phyloP scores from a whole-genome alignment of 306 rosid species.

The Quercus rubra region DNA sequence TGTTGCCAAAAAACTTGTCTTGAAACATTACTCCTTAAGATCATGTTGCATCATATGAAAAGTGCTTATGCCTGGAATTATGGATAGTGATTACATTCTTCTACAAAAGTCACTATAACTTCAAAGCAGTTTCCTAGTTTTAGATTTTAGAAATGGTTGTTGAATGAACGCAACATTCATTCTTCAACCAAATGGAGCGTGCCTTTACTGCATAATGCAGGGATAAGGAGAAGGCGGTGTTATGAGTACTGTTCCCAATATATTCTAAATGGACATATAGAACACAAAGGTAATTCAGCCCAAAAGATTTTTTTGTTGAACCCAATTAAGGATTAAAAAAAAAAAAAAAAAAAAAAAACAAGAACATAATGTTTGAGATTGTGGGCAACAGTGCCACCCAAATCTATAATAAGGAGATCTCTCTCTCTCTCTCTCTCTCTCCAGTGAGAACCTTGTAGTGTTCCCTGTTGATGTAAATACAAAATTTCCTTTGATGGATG shows the following conservation, averaged over 20 bases:
- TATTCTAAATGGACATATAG: too few species aligned
- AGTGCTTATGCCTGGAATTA: background rate
- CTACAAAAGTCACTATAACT: background rate
- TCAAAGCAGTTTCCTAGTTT: background rate
- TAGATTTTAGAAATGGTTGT: background rate
- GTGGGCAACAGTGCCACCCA: background rate
- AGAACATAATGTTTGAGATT: background rate
- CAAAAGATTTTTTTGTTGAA: background rate
- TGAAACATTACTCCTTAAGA: background rate
- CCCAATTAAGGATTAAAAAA: background rate
- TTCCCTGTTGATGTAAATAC: background rate
- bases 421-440: background rate
- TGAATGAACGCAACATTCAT: background rate
- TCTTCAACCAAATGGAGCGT: background rate
- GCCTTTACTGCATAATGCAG: too few species aligned
- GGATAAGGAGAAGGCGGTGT: too few species aligned
- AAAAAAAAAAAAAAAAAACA: background rate
- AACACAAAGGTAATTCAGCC: background rate
- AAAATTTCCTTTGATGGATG: background rate
- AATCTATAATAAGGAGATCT: background rate
- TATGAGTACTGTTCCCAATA: too few species aligned
- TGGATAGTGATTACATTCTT: background rate
- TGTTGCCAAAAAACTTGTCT: background rate
- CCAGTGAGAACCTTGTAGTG: background rate
- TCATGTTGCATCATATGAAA: background rate